Evolutionary conservation across 768 basidiomycete species (phyloP), one percentile per base, ranked within the genome.

Genomic region (Termitomyces sp.): DNA sequence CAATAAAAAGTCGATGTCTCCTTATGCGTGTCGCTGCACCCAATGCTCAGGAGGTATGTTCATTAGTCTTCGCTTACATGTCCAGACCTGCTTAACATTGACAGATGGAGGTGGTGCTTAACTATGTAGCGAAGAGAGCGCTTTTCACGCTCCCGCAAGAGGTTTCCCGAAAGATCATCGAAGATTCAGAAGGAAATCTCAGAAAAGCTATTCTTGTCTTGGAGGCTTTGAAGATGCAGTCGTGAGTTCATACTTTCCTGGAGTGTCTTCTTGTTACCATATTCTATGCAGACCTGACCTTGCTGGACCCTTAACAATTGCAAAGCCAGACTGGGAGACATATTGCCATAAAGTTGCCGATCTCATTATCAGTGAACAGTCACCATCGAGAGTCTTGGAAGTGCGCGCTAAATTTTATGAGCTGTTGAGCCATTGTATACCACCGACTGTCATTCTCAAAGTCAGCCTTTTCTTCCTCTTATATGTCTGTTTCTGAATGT

Each of bases 241-340:
- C 88, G 93, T 93, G 60, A 61, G 88, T 71, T 52, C 25, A 41
- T 48, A 30, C 55, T 39, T 34, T 27, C 27, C 6, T 3, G n/a
- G 14, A 28, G 9, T 11, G 17, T 11, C 19, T 30, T 39, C 16
- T 4, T 41, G 21, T 28, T 39, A 10, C 23, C 52, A 59, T 34
- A 43, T 50, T 37, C 17, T 47, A 42, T 56, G 47, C 63, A 93
- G 91, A 54, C 89, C 91, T n/a, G 90, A 94, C 68, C 78, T 96
- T 39, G 81, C 84, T 5, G 89, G 90, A 32, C 74, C 88, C 39
- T 72, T 94, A 55, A 79, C 81, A 34, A 93, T 96, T 55, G 93
- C 94, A 14, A 94, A 98, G 71, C 94, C 97, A n/a, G 97, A 99
- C 67, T 99, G 97, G 97, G 97, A 99, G 70, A 91, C 89, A 11